Conservation (phyloP, 2,329 filamentous ascomycete genomes). For the Metarhizium robertsii region DNA sequence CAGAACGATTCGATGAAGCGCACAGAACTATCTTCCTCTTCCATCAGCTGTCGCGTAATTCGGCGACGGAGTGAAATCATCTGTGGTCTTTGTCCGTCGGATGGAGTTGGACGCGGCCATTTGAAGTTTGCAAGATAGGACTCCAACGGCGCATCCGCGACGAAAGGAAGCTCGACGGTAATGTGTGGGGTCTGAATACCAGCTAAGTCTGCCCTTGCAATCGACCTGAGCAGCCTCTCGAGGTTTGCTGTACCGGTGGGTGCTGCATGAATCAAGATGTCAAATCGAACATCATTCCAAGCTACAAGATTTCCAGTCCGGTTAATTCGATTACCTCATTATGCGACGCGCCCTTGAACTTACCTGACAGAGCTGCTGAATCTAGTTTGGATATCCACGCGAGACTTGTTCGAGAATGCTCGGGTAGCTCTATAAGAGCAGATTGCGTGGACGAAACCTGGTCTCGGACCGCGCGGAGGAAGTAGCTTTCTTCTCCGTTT, state of each 20-base stretch:
- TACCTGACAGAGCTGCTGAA: slow-evolving; percentile 58
- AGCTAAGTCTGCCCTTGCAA: slow-evolving; percentile 66
- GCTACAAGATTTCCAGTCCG: slow-evolving; percentile 30
- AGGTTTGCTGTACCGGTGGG: slow-evolving; percentile 63
- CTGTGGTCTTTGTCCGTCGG: slow-evolving; percentile 32
- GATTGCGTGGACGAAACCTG: slow-evolving; percentile 42
- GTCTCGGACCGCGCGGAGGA: slow-evolving; percentile 49
- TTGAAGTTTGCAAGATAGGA: slow-evolving; percentile 53
- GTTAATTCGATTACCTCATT: slow-evolving; percentile 5
- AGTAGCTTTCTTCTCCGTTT: slow-evolving; percentile 56
- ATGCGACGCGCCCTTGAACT: background rate
- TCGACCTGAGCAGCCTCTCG: slow-evolving; percentile 65
- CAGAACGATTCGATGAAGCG: slow-evolving; percentile 84
- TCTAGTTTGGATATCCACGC: slow-evolving; percentile 75
- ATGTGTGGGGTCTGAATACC: slow-evolving; percentile 62
- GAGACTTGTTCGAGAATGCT: slow-evolving; percentile 50
- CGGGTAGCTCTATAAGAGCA: slow-evolving; percentile 69
- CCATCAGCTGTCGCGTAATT: slow-evolving; percentile 50
- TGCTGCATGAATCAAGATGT: slow-evolving; percentile 75
- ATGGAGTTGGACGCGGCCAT: slow-evolving; percentile 49
- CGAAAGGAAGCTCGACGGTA: slow-evolving; percentile 72
- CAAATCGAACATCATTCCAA: slow-evolving; percentile 71
- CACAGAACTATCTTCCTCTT: slow-evolving; percentile 60
- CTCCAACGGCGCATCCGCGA: slow-evolving; percentile 56
- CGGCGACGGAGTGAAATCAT: slow-evolving; percentile 66